Base-by-base conservation (phyloP, 108 stramenopile species). In the Skeletonema marinoi region DNA sequence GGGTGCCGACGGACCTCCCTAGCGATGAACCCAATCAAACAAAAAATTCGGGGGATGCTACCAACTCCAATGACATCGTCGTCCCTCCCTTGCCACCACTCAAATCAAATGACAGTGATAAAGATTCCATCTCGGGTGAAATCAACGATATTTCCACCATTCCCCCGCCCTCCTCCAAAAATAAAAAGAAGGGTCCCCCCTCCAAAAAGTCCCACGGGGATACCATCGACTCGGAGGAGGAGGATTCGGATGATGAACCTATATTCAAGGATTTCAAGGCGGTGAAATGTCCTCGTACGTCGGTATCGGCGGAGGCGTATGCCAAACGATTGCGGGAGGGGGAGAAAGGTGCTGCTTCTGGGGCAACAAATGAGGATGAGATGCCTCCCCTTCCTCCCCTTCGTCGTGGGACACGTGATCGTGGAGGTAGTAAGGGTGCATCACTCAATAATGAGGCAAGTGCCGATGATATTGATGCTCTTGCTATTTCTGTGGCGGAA, bases 281-380 rank as follows among this genome's bases (percentile, higher is more conserved):
- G 32, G 29, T 68, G 16, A 73, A 73, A 48, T 30, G 71, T 38
- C 74, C 74, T 1, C 65, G 74, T 48, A 65, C 44, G 7, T 66
- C 65, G 74, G 74, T 50, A 5, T 54, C 46, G 8, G 74, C 56
- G 8, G 63, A 48, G 32, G 74, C 65, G 19, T 75, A 75, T 56
- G 66, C 74, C 21, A 66, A 66, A 13, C 42, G 63, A 41, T 38
- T 66, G 65, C 32, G 32, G 33, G 31, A 35, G 48, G 46, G 64
- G 3, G 39, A 19, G 6, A 25, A 64, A 39, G 14, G 41, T 21
- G 7, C 59, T 29, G 14, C 25, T 29, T 1, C 30, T 31, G 25
- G 59, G 59, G 60, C 14, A 33, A 33, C 25, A 61, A 0, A 6
- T 64, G 38, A 29, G 6, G 63, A 29, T 35, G 63, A 19, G 7